phyloP scores from a whole-genome alignment of 179 eudicot species.

The Silene vulgaris region DNA sequence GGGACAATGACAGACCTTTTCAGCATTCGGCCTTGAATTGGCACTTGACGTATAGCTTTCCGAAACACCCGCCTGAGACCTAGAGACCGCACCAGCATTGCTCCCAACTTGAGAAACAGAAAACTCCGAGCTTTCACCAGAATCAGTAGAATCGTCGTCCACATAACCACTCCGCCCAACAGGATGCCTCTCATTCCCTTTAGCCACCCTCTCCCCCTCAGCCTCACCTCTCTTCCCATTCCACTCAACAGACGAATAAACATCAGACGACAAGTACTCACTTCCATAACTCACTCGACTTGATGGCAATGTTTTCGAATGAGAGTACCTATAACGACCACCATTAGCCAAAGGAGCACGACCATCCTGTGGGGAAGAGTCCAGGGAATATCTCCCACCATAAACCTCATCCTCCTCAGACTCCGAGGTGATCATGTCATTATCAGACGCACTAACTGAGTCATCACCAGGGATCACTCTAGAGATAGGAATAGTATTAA shows the following conservation, averaged over 20 bases:
- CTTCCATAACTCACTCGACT: conserved; percentile 46
- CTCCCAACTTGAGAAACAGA: conserved; percentile 50
- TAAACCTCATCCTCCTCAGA: conserved; percentile 60
- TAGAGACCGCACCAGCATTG: conserved; percentile 32
- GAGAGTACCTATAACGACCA: conserved; percentile 29
- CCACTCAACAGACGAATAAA: conserved; percentile 69
- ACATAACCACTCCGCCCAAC: conserved; percentile 34
- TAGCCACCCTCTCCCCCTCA: conserved; percentile 35
- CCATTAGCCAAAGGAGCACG: conserved; percentile 32
- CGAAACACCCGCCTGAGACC: conserved; percentile 29
- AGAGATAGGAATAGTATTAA: conserved; percentile 45
- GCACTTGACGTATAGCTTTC: conserved; percentile 51
- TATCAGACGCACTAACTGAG: conserved; percentile 48
- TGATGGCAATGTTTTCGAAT: conserved; percentile 31
- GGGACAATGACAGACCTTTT: conserved; percentile 39
- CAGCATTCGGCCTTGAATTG: conserved; percentile 35
- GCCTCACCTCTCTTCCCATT: conserved; percentile 37
- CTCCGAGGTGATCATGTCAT: conserved; percentile 42
- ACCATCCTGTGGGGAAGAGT: conserved; percentile 74
- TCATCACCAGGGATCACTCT: conserved; percentile 43
- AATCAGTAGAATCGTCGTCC: conserved; percentile 63
- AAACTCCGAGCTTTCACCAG: conserved; percentile 65
- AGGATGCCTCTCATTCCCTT: conserved; percentile 42
- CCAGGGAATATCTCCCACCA: conserved; percentile 64
- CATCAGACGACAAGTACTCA: conserved; percentile 67